phyloP scores from a whole-genome alignment of 352 stramenopile genomes.

The Pythium brassicae region DNA sequence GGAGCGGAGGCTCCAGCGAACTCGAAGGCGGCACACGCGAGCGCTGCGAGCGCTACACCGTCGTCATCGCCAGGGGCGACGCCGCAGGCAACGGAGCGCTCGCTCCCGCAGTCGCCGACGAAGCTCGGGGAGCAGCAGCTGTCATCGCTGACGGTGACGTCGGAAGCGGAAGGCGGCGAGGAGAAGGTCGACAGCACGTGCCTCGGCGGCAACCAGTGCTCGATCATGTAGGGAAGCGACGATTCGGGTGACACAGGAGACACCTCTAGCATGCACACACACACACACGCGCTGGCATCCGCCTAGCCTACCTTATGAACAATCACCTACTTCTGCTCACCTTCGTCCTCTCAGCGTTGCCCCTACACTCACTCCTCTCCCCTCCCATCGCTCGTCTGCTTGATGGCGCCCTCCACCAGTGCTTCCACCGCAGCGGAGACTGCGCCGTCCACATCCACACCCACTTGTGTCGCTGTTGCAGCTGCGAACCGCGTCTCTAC shows the following conservation, averaged over 20 bases:
- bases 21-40: too few relatives aligned
- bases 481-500: background rate
- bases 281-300: background rate
- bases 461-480: background rate
- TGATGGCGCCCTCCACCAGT: background rate
- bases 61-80: background rate
- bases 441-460: background rate
- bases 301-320: too few relatives aligned
- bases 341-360: too few relatives aligned
- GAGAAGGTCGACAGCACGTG: constrained; percentile 39
- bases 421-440: background rate
- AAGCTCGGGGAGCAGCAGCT: constrained; percentile 11
- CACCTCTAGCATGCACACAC: background rate
- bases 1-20: too few relatives aligned
- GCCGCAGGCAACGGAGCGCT: background rate
- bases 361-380: too few relatives aligned
- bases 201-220: constrained; percentile 32
- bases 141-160: constrained; percentile 11
- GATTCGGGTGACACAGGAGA: background rate
- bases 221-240: constrained; percentile 42
- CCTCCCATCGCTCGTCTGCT: background rate
- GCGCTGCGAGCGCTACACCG: background rate
- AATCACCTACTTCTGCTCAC: background rate
- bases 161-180: constrained; percentile 10
- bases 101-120: constrained; percentile 4